A percentile compares a stretch with the other conserved stretches of the same genome.
Evolutionary conservation across 2,329 filamentous ascomycete genomes (phyloP).

Genomic region (Gliomastix tumulicola): DNA sequence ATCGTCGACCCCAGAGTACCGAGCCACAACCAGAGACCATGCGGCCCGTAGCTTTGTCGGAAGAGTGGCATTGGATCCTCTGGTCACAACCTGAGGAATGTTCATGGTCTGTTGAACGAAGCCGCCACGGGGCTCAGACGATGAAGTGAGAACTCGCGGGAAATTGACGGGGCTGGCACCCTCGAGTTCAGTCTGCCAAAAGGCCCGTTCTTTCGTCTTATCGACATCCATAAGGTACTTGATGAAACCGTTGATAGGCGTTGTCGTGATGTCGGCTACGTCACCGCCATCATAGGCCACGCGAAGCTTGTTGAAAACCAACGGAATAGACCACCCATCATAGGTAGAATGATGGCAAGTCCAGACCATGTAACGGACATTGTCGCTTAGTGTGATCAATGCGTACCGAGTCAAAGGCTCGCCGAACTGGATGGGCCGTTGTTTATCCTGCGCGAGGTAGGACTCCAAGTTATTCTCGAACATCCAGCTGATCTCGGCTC

Average conservation of each 20-base stretch:
- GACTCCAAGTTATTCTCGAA: conserved; percentile 6
- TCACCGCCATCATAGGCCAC: too few species aligned
- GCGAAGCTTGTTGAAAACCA: too few species aligned
- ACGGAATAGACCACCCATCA: conserved; percentile 12
- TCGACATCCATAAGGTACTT: conserved; percentile 27
- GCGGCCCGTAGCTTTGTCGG: conserved; percentile 37
- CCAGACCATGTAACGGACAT: conserved; percentile 11
- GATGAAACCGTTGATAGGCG: conserved; percentile 31
- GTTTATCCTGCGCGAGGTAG: too few species aligned
- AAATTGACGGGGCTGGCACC: conserved; percentile 10
- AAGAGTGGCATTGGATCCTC: conserved; percentile 25
- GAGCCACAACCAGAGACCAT: conserved; percentile 42
- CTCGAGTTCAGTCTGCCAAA: conserved; percentile 24
- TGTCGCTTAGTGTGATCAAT: neutral
- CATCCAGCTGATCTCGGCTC: conserved; percentile 21
- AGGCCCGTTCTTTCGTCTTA: conserved; percentile 23
- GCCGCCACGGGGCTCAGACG: too few species aligned
- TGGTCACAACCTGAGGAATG: too few species aligned
- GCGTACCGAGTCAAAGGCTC: conserved; percentile 4
- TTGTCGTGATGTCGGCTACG: neutral
- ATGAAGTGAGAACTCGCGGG: too few species aligned
- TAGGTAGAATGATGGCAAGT: conserved; percentile 10
- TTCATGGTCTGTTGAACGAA: conserved; percentile 2
- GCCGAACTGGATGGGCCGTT: conserved; percentile 4
- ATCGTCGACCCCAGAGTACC: conserved; percentile 38